Conservation (phyloP, 805 yeast genomes). For the Wickerhamomyces bisporus region DNA sequence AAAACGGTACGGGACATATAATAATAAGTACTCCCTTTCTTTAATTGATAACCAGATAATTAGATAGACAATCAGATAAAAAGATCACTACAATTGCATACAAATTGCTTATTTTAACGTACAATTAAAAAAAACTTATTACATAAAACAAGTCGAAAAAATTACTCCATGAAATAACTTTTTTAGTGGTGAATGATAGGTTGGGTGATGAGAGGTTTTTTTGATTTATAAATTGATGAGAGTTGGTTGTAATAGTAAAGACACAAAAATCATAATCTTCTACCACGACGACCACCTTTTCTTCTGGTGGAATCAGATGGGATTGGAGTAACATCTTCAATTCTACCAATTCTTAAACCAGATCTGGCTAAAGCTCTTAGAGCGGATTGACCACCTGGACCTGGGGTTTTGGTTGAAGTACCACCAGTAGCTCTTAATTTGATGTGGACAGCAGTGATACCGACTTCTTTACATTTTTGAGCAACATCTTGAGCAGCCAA, state of each 20-base stretch:
- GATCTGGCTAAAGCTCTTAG: conserved; percentile 99
- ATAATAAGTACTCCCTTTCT: no score
- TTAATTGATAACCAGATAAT: background rate
- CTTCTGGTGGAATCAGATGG: conserved; percentile 99
- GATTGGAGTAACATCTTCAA: conserved; percentile 99
- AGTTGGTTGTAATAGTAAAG: background rate
- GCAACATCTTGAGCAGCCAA: conserved; percentile 99
- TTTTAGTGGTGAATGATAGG: conserved; percentile 6
- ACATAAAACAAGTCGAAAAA: conserved; percentile 21
- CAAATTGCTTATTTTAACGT: conserved; percentile 20
- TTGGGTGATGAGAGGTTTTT: conserved; percentile 5
- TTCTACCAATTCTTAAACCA: conserved; percentile 99
- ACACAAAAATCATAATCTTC: conserved; percentile 71
- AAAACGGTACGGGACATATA: background rate
- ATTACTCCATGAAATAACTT: conserved; percentile 11
- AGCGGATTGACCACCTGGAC: conserved; percentile 99
- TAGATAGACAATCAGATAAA: background rate
- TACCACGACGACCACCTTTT: conserved; percentile 99
- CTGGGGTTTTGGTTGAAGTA: conserved; percentile 99
- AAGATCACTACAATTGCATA: no score
- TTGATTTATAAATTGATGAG: background rate
- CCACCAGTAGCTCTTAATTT: conserved; percentile 99
- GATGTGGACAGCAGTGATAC: conserved; percentile 99
- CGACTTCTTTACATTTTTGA: conserved; percentile 98
- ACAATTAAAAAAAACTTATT: conserved; percentile 25